Base-by-base conservation (phyloP, 1,139 yeast genomes). In the Geotrichum australiense region DNA sequence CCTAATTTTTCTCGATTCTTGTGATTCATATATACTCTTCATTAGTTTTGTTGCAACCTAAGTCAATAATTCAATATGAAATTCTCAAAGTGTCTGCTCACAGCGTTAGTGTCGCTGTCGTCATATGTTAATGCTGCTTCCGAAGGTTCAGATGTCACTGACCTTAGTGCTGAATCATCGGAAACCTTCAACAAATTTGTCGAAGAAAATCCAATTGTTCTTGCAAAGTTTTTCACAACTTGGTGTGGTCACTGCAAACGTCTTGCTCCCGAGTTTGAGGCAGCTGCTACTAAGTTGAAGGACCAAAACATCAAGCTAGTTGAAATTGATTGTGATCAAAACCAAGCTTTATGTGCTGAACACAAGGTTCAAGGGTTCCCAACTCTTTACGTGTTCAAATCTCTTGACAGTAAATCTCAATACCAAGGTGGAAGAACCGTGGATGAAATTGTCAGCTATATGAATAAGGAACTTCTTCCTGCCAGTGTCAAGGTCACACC, bases 241-340 rank as follows among this genome's bases (percentile, higher is more conserved):
- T 91, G 98, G 98, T 91, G 98, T 46, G 98, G 98, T 18, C 96
- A 91, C 69, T 91, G 98, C 73, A 87, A 91, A 73, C 77, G 77
- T 47, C 73, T 91, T 53, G 97, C 91, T 18, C 98, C 98, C 41
- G 91, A 91, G 65, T 89, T 76, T 61, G 75, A 82, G 53, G 65
- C 74, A 56, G 98, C 97, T 41, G 96, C 98, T 42, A 81, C 84
- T 51, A 55, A 62, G 20, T 72, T 91, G 59, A 74, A 74, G 52
- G 78, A 72, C 37, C 66, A 81, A 50, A 69, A 75, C 48, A 81
- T 89, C 63, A 75, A 79, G 53, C 71, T 91, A 57, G 96, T 91
- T 46, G 95, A 91, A 70, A 70, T 91, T 53, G 96, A 91, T 69
- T 91, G 98, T 73, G 82, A 91, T 34, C 89, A 76, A 58, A 85